Base-by-base conservation (phyloP, 2,329 filamentous ascomycete species). In the Colletotrichum tabaci region DNA sequence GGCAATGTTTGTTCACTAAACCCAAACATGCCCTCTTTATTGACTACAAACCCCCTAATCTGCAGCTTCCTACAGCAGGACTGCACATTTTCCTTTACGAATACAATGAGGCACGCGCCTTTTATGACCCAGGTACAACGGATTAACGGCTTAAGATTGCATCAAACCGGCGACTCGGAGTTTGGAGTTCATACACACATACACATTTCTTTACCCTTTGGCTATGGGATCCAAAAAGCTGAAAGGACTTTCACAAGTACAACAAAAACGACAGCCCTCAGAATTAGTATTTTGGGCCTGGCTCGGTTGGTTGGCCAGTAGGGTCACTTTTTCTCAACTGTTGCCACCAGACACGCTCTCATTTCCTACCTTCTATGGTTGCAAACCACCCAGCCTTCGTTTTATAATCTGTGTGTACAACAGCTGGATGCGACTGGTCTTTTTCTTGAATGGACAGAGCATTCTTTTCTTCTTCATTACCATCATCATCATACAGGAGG, bases 61-160 rank as follows among this genome's bases (percentile, higher is more conserved):
- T 38, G 58, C 53, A 55, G 38, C 49, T 56, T 18, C 23, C 15
- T 53, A 58, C 12, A 38, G 16, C 9, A 30, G 13, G 13, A 18
- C 26, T 52, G 66, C 58, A 64, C 38, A 47, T 44, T 56, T 57
- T 38, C 46, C 58, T 71, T 73, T 42, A 71, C 44, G 58, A 73
- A 55, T 38, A 67, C 63, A 61, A 64, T 30, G 23, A 68, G 65
- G 58, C 58, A 63, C 55, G 46, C 49, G 68, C 65, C 69, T 63
- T 62, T 64, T 13, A 72, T 42, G 69, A 72, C 66, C 42, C 56
- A 64, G 65, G 53, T 60, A 64, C 64, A 46, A 73, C 58, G 72
- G 65, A 74, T 55, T 73, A 68, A 73, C 58, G 72, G 61, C 70
- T 65, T 62, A 73, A 73, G 69, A 74, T 66, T 74, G 72, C 72